Evolutionary conservation across 441 rosid genomes (phyloP).

Genomic region (Brassica hybrid): DNA sequence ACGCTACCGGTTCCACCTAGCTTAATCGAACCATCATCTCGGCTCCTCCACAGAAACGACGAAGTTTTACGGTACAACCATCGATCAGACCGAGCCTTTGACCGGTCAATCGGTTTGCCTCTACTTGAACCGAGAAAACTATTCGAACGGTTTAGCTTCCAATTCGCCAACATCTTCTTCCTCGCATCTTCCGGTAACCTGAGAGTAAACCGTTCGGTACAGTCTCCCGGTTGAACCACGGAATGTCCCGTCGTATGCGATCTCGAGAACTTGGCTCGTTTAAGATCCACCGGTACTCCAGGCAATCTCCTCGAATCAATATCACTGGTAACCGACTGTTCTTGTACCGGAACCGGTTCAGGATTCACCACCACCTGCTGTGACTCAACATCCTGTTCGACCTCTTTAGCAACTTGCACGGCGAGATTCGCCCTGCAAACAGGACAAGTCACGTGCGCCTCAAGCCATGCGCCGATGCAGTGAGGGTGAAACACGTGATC

Average conservation of each 20-base stretch:
- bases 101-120: background rate
- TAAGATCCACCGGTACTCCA: conserved; percentile 9
- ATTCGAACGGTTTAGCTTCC: background rate
- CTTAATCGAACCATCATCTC: background rate
- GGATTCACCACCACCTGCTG: background rate
- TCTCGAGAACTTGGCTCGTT: conserved; percentile 4
- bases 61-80: background rate
- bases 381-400: background rate
- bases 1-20: background rate
- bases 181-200: conserved; percentile 5
- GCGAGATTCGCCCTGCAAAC: conserved; percentile 86
- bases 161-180: background rate
- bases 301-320: background rate
- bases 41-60: background rate
- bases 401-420: conserved; percentile 38
- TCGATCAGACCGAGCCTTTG: background rate
- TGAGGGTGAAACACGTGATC: conserved; percentile 92
- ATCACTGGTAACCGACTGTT: background rate
- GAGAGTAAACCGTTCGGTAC: conserved; percentile 7
- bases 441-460: conserved; percentile 86
- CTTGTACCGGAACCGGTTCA: background rate
- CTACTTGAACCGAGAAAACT: background rate
- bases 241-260: conserved; percentile 3
- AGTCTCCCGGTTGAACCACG: background rate
- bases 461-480: conserved; percentile 84